These are phyloP conservation scores for Iodosphaeria phyllophila DNA, from an alignment of 2,329 filamentous ascomycete species.

Conservation along the genomic window DNA sequence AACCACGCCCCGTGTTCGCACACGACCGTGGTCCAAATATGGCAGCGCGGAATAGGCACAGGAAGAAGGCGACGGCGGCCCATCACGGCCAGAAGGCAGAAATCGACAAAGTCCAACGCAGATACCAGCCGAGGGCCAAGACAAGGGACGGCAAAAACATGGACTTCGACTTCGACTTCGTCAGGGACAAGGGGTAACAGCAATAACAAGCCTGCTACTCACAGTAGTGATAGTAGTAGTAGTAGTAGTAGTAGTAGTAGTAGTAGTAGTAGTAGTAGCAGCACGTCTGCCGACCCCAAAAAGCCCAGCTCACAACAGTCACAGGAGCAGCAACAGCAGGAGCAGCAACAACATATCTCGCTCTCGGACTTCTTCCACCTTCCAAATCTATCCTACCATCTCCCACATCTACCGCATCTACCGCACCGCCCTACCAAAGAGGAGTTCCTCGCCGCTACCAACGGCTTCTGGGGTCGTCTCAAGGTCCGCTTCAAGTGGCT, in stretches of 20 bases:
- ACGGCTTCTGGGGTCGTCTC: conserved; percentile 77
- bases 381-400: no score
- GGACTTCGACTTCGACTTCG: conserved; percentile 2
- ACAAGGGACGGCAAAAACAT: no score
- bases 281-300: no score
- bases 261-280: no score
- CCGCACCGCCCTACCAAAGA: conserved; percentile 86
- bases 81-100: conserved; percentile 11
- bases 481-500: conserved; percentile 95
- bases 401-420: conserved; percentile 37
- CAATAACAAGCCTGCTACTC: conserved; percentile 9
- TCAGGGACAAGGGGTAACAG: conserved; percentile 8
- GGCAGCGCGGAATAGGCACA: conserved; percentile 15
- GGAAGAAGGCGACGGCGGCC: conserved; percentile 7
- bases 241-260: no score
- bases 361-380: conserved; percentile 26
- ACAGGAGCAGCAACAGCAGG: conserved; percentile 24
- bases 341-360: conserved; percentile 1
- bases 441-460: conserved; percentile 79
- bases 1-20: no score
- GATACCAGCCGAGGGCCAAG: no score
- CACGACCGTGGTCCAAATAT: conserved; percentile 18
- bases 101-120: conserved; percentile 13
- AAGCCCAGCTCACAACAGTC: conserved; percentile 34
- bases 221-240: no score